A percentile compares a stretch with the other conserved stretches of the same genome.
These are phyloP conservation scores for Odontarrhena argentea DNA, from an alignment of 345 rosid genomes.

Conservation along the genomic window DNA sequence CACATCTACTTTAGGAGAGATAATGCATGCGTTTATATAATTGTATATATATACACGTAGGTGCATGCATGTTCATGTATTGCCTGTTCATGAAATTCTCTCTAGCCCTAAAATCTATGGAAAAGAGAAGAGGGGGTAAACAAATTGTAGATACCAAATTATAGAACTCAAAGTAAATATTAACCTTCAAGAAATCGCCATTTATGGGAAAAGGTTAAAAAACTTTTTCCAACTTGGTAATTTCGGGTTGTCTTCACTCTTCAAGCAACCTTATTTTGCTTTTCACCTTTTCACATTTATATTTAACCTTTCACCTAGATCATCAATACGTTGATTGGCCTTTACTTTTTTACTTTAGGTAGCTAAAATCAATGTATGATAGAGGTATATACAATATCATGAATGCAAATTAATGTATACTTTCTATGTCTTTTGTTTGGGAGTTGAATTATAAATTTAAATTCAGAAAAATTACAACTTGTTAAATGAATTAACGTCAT, in stretches of 20 bases:
- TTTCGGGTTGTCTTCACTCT: slow-evolving; percentile 23
- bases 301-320: slow-evolving; percentile 34
- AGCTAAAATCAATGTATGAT: slow-evolving; percentile 1
- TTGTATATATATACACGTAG: neutral
- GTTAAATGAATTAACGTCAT: neutral
- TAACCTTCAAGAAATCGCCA: slow-evolving; percentile 38
- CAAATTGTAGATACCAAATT: slow-evolving; percentile 28
- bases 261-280: slow-evolving; percentile 38
- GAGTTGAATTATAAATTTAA: neutral
- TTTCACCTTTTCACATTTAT: slow-evolving; percentile 26
- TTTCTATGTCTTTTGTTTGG: neutral
- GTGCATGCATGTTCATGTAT: slow-evolving; percentile 20
- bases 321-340: neutral
- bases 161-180: slow-evolving; percentile 37
- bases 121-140: slow-evolving; percentile 28
- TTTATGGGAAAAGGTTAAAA: slow-evolving; percentile 31
- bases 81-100: slow-evolving; percentile 23
- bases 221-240: slow-evolving; percentile 26
- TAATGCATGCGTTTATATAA: slow-evolving; percentile 2
- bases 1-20: neutral
- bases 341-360: slow-evolving; percentile 1
- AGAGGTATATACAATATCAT: neutral
- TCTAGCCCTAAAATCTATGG: slow-evolving; percentile 40
- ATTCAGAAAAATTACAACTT: neutral
- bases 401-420: neutral